Percentiles rank a stretch among this genome's conserved stretches.
These are phyloP conservation scores for Nyctanthes arbortristis DNA, from an alignment of 257 asterid genomes.

Conservation along the genomic window DNA sequence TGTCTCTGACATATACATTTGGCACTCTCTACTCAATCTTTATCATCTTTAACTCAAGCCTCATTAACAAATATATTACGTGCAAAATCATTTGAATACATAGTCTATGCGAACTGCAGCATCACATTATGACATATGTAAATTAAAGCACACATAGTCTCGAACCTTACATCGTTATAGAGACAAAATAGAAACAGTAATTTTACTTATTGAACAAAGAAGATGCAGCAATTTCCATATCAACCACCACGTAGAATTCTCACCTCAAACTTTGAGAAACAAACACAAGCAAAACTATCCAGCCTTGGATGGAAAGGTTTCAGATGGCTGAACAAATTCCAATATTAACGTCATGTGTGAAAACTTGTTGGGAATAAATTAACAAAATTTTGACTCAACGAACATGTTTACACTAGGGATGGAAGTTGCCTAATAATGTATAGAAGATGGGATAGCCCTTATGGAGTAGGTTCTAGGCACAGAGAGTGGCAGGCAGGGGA, in stretches of 20 bases:
- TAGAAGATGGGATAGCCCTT: not conserved
- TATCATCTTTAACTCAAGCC: not conserved
- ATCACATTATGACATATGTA: too few relatives aligned
- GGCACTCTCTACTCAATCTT: not conserved
- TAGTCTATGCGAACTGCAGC: too few relatives aligned
- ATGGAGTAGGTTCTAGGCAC: not conserved
- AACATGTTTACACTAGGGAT: not conserved
- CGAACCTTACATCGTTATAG: too few relatives aligned
- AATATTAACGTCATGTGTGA: not conserved
- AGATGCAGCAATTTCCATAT: not conserved
- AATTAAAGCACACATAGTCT: too few relatives aligned
- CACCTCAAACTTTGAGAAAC: not conserved
- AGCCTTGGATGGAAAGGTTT: not conserved
- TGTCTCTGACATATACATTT: not conserved
- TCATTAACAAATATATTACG: not conserved
- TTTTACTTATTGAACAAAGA: not conserved
- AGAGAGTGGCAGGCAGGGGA: not conserved
- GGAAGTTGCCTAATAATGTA: not conserved
- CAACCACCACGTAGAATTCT: not conserved
- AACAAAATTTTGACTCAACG: not conserved
- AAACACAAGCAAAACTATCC: not conserved
- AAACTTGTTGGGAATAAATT: not conserved
- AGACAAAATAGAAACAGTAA: not conserved
- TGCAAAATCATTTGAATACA: not conserved
- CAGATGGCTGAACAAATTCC: not conserved